phyloP scores from a whole-genome alignment of 2,329 filamentous ascomycete species.

The Stagonosporopsis chrysanthemi region DNA sequence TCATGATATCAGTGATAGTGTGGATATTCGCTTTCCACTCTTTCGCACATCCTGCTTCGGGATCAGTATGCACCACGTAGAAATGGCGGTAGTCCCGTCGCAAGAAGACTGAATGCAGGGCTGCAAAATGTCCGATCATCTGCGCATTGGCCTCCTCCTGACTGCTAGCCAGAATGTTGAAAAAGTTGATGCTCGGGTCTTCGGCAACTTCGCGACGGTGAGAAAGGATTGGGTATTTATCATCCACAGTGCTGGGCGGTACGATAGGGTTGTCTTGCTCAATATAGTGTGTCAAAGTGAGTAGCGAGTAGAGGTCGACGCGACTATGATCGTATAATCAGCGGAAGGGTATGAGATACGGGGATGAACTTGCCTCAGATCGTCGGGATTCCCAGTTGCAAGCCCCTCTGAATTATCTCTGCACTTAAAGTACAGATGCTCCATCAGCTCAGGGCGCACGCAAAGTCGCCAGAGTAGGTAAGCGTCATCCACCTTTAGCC shows the following conservation, averaged over 20 bases:
- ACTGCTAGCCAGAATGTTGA: slow-evolving; percentile 26
- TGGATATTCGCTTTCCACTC: slow-evolving; percentile 36
- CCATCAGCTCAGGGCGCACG: slow-evolving; percentile 42
- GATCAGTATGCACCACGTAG: slow-evolving; percentile 44
- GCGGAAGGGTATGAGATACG: neutral
- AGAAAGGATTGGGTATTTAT: slow-evolving; percentile 44
- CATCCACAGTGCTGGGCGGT: slow-evolving; percentile 20
- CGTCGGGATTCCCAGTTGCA: slow-evolving; percentile 25
- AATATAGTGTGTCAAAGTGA: slow-evolving; percentile 32
- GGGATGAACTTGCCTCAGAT: slow-evolving; percentile 23
- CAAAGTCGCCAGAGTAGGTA: slow-evolving; percentile 43
- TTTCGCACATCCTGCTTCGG: slow-evolving; percentile 18
- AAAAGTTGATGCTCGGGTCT: slow-evolving; percentile 33
- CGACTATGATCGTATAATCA: slow-evolving; percentile 22
- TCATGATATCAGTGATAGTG: slow-evolving; percentile 40
- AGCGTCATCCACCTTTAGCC: slow-evolving; percentile 31
- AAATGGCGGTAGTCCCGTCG: slow-evolving; percentile 42
- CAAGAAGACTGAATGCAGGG: slow-evolving; percentile 27
- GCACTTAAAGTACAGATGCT: slow-evolving; percentile 31
- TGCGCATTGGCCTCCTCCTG: slow-evolving; percentile 34
- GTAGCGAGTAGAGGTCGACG: slow-evolving; percentile 36
- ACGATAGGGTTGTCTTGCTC: slow-evolving; percentile 32
- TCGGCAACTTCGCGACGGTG: slow-evolving; percentile 32
- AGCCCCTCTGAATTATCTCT: slow-evolving; percentile 29
- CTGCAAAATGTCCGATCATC: slow-evolving; percentile 40